These are phyloP conservation scores for Exophiala dermatitidis DNA, from an alignment of 2,329 filamentous ascomycete genomes.

Conservation along the genomic window DNA sequence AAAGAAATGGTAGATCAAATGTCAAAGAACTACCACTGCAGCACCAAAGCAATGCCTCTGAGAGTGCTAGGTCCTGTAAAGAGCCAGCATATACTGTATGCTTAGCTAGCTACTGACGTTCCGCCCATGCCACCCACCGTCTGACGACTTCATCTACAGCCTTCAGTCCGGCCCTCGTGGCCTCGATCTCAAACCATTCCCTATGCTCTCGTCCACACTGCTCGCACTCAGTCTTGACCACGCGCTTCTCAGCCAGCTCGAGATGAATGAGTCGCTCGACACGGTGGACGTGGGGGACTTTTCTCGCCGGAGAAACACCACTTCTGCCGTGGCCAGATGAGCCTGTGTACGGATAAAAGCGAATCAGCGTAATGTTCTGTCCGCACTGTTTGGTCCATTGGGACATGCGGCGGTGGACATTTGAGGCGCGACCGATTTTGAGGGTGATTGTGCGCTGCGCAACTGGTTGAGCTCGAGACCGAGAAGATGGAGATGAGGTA, in stretches of 20 bases:
- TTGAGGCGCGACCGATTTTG: constrained; percentile 62
- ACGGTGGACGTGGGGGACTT: constrained; percentile 76
- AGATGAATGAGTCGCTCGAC: constrained; percentile 88
- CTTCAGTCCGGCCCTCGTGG: constrained; percentile 61
- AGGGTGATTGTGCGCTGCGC: constrained; percentile 56
- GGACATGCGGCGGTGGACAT: constrained; percentile 83
- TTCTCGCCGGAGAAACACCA: constrained; percentile 39
- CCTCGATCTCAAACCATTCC: constrained; percentile 92
- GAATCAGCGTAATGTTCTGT: constrained; percentile 76
- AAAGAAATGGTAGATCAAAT: no score
- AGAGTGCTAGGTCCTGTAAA: neutral
- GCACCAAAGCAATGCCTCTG: neutral
- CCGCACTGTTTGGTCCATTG: constrained; percentile 93
- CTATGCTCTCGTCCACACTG: constrained; percentile 77
- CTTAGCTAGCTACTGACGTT: constrained; percentile 30
- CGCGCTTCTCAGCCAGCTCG: constrained; percentile 61
- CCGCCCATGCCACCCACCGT: constrained; percentile 81
- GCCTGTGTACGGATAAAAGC: constrained; percentile 77
- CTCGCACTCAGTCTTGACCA: constrained; percentile 53
- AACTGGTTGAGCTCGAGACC: constrained; percentile 26
- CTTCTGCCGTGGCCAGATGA: constrained; percentile 11
- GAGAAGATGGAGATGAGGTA: neutral
- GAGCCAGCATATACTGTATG: neutral
- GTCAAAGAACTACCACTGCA: no score
- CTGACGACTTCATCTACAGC: constrained; percentile 66